These are phyloP conservation scores for Pseudonectria foliicola DNA, from an alignment of 2,329 filamentous ascomycete genomes.

Conservation along the genomic window DNA sequence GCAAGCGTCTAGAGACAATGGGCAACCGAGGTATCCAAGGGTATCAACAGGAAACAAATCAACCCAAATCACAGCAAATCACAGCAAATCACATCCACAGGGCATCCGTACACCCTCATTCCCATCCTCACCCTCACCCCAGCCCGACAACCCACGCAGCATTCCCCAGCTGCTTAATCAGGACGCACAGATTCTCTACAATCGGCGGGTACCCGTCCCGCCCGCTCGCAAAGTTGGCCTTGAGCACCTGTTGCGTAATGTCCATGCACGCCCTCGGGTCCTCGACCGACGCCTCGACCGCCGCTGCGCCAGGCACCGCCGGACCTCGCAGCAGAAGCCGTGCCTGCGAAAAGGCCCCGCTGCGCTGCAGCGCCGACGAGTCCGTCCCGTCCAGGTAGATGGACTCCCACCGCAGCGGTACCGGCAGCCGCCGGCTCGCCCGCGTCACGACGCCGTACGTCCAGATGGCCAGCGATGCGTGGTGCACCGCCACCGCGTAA, in stretches of 20 bases:
- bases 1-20: no score
- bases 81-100: neutral
- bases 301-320: slow-evolving; percentile 16
- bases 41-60: no score
- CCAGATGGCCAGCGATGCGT: slow-evolving; percentile 63
- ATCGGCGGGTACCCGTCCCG: slow-evolving; percentile 47
- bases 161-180: slow-evolving; percentile 54
- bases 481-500: slow-evolving; percentile 61
- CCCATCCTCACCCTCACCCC: slow-evolving; percentile 13
- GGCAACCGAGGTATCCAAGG: no score
- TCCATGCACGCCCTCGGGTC: slow-evolving; percentile 54
- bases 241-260: slow-evolving; percentile 49
- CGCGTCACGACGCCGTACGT: slow-evolving; percentile 54
- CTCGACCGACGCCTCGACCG: slow-evolving; percentile 37
- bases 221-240: slow-evolving; percentile 40
- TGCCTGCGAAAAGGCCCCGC: slow-evolving; percentile 49
- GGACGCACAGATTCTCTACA: slow-evolving; percentile 58
- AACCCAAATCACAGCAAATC: no score
- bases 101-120: no score
- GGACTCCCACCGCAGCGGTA: slow-evolving; percentile 28
- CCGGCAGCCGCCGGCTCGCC: slow-evolving; percentile 29
- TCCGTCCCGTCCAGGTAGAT: slow-evolving; percentile 53
- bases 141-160: slow-evolving; percentile 36
- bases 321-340: slow-evolving; percentile 41
- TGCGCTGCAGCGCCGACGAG: slow-evolving; percentile 45